Conservation (phyloP, 2,329 filamentous ascomycete genomes). For the Fusarium sp. region DNA sequence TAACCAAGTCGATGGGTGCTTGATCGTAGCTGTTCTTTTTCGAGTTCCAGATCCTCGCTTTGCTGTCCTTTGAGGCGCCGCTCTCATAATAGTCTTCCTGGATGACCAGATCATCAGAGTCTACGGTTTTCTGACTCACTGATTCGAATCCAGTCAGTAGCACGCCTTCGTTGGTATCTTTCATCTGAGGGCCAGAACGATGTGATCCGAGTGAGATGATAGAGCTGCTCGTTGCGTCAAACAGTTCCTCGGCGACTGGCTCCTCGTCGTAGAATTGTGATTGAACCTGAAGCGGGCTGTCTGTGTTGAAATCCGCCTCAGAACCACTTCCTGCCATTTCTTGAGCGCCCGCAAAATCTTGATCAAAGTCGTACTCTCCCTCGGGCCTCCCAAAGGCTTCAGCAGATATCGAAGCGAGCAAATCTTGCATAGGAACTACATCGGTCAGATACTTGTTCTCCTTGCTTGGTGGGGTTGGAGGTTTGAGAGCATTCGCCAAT, state of each 20-base stretch:
- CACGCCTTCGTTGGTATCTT: constrained; percentile 56
- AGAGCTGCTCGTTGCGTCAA: constrained; percentile 60
- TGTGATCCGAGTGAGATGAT: constrained; percentile 45
- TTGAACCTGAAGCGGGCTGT: constrained; percentile 56
- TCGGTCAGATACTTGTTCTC: constrained; percentile 89
- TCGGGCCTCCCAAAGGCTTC: constrained; percentile 79
- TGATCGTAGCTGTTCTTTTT: constrained; percentile 79
- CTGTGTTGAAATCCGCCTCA: constrained; percentile 50
- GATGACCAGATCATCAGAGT: constrained; percentile 75
- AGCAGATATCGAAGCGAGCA: constrained; percentile 90
- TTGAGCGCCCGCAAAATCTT: constrained; percentile 70
- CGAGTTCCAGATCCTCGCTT: constrained; percentile 85
- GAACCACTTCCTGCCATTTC: constrained; percentile 60
- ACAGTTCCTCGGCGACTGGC: constrained; percentile 60
- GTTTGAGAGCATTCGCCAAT: constrained; percentile 82
- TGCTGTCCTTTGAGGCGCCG: constrained; percentile 71
- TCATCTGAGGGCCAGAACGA: constrained; percentile 47
- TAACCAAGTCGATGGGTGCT: constrained; percentile 71
- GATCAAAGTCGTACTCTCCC: constrained; percentile 73
- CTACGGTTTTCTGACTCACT: constrained; percentile 59
- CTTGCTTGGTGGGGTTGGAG: constrained; percentile 85
- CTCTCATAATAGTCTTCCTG: constrained; percentile 83
- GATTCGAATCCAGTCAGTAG: constrained; percentile 53
- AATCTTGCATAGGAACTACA: constrained; percentile 85
- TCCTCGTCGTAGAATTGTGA: constrained; percentile 64